These are phyloP conservation scores for Gymnopilus junonius DNA, from an alignment of 768 basidiomycete species.

Conservation along the genomic window DNA sequence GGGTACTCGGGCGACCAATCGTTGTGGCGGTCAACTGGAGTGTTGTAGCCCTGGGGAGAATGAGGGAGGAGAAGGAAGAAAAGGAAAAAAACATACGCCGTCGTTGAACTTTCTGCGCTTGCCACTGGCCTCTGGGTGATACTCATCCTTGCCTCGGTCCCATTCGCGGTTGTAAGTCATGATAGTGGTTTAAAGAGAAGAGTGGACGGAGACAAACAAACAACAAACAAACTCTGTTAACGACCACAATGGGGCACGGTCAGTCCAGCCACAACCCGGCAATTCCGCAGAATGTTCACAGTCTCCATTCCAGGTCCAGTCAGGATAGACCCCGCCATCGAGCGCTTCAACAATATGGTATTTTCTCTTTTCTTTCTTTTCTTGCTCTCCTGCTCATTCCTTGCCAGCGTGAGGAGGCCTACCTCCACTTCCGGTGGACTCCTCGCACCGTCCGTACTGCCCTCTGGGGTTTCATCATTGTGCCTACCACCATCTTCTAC, in stretches of 20 bases:
- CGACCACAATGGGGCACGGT: constrained; percentile 59
- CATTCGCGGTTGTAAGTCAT: constrained; percentile 88
- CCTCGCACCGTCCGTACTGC: constrained; percentile 63
- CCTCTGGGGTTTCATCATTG: constrained; percentile 63
- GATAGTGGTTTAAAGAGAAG: constrained; percentile 23
- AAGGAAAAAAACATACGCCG: constrained; percentile 53
- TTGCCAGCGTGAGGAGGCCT: constrained; percentile 79
- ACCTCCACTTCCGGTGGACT: constrained; percentile 84
- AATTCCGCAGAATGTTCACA: not conserved
- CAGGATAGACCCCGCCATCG: constrained; percentile 61
- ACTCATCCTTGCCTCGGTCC: constrained; percentile 74
- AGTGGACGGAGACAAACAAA: constrained; percentile 38
- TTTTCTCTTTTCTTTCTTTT: constrained; percentile 2
- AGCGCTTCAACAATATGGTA: constrained; percentile 60
- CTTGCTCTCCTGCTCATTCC: constrained; percentile 10
- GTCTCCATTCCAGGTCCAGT: constrained; percentile 2
- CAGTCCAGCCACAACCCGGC: constrained; percentile 29
- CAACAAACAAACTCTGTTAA: constrained; percentile 40
- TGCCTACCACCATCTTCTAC: constrained; percentile 63
- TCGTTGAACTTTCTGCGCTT: constrained; percentile 83
- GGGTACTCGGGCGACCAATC: constrained; percentile 51
- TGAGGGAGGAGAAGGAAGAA: constrained; percentile 17
- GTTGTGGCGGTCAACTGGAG: constrained; percentile 35
- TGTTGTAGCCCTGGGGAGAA: constrained; percentile 51
- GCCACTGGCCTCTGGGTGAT: constrained; percentile 29